Conservation (phyloP, 169 alveolate genomes). For the Eimeria sp. region DNA sequence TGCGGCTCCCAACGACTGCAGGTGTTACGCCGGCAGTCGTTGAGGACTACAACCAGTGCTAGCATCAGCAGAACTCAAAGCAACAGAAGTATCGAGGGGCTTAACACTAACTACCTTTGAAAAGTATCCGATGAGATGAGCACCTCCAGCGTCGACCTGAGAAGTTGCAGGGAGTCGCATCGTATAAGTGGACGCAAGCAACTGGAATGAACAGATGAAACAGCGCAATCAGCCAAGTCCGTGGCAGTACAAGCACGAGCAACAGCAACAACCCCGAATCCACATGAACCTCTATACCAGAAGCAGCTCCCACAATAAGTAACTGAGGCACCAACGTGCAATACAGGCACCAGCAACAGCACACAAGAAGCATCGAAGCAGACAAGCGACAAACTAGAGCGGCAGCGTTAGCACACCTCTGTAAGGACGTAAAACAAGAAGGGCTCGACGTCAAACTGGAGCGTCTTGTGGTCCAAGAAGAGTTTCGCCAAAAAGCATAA, state of each 20-base stretch:
- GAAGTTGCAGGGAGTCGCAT: neutral
- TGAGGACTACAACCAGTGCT: neutral
- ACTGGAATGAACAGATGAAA: neutral
- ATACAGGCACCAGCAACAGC: neutral
- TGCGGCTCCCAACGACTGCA: neutral
- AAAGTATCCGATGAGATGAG: slow-evolving; percentile 94
- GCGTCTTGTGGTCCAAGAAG: slow-evolving; percentile 99
- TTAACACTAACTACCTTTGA: slow-evolving; percentile 86
- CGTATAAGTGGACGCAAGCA: neutral
- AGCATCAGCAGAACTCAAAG: slow-evolving; percentile 8
- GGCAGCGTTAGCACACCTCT: slow-evolving; percentile 87
- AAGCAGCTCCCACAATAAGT: neutral
- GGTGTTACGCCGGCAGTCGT: neutral
- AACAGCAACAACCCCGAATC: neutral
- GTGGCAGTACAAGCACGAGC: neutral
- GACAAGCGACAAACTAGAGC: neutral
- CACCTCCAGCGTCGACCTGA: slow-evolving; percentile 89
- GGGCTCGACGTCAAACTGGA: slow-evolving; percentile 90
- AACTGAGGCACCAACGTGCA: neutral
- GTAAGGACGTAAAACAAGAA: slow-evolving; percentile 97
- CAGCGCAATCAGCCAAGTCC: neutral
- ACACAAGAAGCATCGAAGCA: neutral
- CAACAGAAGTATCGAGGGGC: neutral
- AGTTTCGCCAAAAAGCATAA: slow-evolving; percentile 97
- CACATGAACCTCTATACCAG: neutral